phyloP scores from a whole-genome alignment of 2,329 filamentous ascomycete species.

The Alternaria triticimaculans region DNA sequence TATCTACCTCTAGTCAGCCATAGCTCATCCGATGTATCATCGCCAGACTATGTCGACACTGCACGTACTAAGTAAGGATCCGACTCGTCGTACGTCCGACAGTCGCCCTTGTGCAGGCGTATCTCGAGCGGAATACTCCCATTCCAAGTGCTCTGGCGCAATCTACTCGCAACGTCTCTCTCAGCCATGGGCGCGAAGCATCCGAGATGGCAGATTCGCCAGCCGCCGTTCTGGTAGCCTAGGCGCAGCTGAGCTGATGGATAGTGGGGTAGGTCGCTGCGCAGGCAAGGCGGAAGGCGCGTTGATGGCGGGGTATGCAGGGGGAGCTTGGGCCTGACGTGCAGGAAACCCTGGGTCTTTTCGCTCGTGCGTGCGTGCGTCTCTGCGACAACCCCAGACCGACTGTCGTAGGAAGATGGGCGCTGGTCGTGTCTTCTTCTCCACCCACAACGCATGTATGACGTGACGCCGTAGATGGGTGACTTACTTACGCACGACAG shows the following conservation, averaged over 20 bases:
- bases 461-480: constrained; percentile 20
- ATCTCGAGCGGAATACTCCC: constrained; percentile 68
- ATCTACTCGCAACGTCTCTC: constrained; percentile 44
- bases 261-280: constrained; percentile 11
- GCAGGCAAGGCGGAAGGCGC: not conserved
- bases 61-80: constrained; percentile 64
- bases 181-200: constrained; percentile 21
- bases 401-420: constrained; percentile 6
- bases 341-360: constrained; percentile 1
- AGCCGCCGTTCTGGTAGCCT: constrained; percentile 18
- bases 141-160: constrained; percentile 63
- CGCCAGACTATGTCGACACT: not conserved
- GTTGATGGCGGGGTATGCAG: constrained; percentile 15
- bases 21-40: not conserved
- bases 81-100: constrained; percentile 64
- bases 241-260: constrained; percentile 15
- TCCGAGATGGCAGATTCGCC: constrained; percentile 11
- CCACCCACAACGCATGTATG: constrained; percentile 4
- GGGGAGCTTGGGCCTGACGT: constrained; percentile 7
- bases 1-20: constrained; percentile 51
- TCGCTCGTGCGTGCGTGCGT: constrained; percentile 30
- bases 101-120: constrained; percentile 64
- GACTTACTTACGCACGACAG: constrained; percentile 20
- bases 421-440: constrained; percentile 8
- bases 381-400: constrained; percentile 30